These are phyloP conservation scores for Sporothrix pallida DNA, from an alignment of 2,329 filamentous ascomycete species.

Conservation along the genomic window DNA sequence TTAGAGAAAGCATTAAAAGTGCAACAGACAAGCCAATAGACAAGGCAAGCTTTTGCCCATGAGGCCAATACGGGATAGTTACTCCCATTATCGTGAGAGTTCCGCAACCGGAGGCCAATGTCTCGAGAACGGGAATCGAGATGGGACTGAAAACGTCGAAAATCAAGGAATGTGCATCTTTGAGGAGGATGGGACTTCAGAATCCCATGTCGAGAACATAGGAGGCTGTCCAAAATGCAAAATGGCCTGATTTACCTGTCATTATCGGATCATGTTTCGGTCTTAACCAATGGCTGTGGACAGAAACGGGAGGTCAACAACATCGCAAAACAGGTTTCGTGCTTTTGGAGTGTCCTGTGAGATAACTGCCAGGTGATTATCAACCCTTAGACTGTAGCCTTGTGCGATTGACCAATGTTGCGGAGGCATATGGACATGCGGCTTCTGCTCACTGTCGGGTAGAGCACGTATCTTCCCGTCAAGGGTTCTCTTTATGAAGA, in stretches of 20 bases:
- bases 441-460: background rate
- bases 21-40: background rate
- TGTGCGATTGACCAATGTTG: background rate
- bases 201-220: background rate
- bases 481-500: background rate
- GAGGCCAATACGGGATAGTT: background rate
- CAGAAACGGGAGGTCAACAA: background rate
- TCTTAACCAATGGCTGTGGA: background rate
- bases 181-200: background rate
- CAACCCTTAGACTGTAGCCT: background rate
- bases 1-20: background rate
- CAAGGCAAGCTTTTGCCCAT: background rate
- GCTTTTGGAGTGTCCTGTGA: background rate
- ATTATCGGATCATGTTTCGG: background rate
- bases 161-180: conserved; percentile 8
- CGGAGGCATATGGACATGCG: background rate
- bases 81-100: background rate
- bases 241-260: background rate
- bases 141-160: background rate
- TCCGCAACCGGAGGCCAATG: background rate
- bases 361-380: background rate
- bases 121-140: background rate
- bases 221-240: background rate
- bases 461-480: background rate
- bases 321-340: background rate